Conservation (phyloP, 441 rosid genomes). For the Jatropha podagrica region DNA sequence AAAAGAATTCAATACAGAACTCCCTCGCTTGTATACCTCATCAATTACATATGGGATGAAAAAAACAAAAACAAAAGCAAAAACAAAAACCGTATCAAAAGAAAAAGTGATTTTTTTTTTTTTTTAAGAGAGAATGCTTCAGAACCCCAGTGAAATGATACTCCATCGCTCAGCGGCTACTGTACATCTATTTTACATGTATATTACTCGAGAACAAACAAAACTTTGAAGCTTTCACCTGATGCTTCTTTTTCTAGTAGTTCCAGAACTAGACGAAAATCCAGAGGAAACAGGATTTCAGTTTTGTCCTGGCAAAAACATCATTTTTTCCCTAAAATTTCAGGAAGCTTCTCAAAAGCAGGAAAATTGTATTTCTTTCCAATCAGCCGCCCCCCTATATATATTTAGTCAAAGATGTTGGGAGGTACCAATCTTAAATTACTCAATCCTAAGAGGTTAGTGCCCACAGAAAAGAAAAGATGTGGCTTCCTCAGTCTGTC, state of each 20-base stretch:
- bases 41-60: neutral
- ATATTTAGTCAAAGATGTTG: constrained; percentile 13
- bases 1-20: neutral
- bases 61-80: neutral
- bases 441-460: constrained; percentile 41
- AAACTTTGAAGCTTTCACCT: constrained; percentile 43
- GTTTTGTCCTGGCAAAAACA: constrained; percentile 11
- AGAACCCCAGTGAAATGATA: constrained; percentile 6
- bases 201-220: constrained; percentile 26
- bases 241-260: constrained; percentile 20
- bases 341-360: constrained; percentile 16
- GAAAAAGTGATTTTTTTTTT: neutral
- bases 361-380: neutral
- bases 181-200: constrained; percentile 19
- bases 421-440: constrained; percentile 21
- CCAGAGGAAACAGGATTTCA: constrained; percentile 14
- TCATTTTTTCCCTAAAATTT: constrained; percentile 5
- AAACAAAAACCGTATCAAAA: neutral
- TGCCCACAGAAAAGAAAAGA: constrained; percentile 15
- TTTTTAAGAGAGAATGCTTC: constrained; percentile 1
- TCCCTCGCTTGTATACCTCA: constrained; percentile 2
- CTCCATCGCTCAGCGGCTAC: constrained; percentile 20
- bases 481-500: constrained; percentile 34
- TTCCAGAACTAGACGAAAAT: constrained; percentile 14
- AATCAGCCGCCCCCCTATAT: constrained; percentile 9